These are phyloP conservation scores for Cajanus cajan DNA, from an alignment of 306 rosid genomes.

Conservation along the genomic window DNA sequence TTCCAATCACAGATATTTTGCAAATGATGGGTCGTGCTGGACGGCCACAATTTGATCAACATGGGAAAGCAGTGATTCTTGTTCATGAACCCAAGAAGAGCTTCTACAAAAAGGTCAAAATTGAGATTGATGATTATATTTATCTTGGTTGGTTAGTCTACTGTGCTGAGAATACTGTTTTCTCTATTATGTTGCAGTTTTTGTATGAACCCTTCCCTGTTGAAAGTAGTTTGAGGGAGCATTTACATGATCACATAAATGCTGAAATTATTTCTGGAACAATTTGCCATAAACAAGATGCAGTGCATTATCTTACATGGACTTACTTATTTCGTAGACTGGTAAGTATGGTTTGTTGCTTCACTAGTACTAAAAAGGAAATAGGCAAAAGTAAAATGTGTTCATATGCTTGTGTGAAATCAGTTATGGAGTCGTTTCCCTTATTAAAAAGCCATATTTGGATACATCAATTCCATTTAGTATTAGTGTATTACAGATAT, in stretches of 20 bases:
- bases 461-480: neutral
- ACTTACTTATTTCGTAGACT: conserved; percentile 93
- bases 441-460: neutral
- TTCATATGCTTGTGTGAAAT: neutral
- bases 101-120: conserved; percentile 86
- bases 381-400: neutral
- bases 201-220: conserved; percentile 97
- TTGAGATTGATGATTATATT: conserved; percentile 23
- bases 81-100: conserved; percentile 99
- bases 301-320: conserved; percentile 95
- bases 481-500: neutral
- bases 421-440: neutral
- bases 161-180: conserved; percentile 30
- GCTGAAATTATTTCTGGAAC: conserved; percentile 98
- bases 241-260: conserved; percentile 77
- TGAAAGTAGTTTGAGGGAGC: conserved; percentile 95
- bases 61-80: conserved; percentile 98
- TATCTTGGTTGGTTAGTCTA: conserved; percentile 4
- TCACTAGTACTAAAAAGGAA: neutral
- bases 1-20: conserved; percentile 95
- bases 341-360: conserved; percentile 50
- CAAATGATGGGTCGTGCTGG: conserved; percentile 99
- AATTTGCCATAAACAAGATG: conserved; percentile 91
- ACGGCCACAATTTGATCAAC: conserved; percentile 96
- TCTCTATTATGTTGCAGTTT: conserved; percentile 61